Evolutionary conservation across 768 basidiomycete genomes (phyloP).

Genomic region (Pleurotus tuber-regium): DNA sequence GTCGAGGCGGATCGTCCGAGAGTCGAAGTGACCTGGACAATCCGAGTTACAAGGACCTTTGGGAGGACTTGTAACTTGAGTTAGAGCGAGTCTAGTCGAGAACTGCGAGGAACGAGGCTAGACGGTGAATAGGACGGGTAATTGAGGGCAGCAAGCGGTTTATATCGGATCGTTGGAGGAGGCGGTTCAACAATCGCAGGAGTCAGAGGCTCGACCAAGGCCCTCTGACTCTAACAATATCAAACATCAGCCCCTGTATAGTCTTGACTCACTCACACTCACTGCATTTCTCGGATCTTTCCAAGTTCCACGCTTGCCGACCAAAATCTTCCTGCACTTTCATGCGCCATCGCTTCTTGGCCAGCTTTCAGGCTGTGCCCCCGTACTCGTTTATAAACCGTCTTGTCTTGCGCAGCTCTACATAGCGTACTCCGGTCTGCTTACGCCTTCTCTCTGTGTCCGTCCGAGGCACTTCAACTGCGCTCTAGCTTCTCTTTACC

Average conservation of each 20-base stretch:
- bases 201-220: neutral
- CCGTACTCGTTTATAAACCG: too few relatives aligned
- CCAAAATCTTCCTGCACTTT: neutral
- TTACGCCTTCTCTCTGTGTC: too few relatives aligned
- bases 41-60: conserved; percentile 8
- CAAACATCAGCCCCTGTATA: neutral
- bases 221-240: too few relatives aligned
- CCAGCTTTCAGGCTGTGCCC: neutral
- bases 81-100: neutral
- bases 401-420: too few relatives aligned
- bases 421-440: too few relatives aligned
- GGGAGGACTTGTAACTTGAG: neutral
- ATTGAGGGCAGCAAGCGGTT: neutral
- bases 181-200: conserved; percentile 6
- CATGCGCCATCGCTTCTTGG: neutral
- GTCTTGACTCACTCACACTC: conserved; percentile 4
- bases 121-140: neutral
- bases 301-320: too few relatives aligned
- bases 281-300: neutral
- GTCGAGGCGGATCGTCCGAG: conserved; percentile 35
- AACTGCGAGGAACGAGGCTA: neutral
- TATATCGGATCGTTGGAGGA: conserved; percentile 5
- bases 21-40: conserved; percentile 17
- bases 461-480: too few relatives aligned
- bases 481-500: too few relatives aligned